Base-by-base conservation (phyloP, 1,284 basidiomycete species). In the Apiotrichum gamsii region DNA sequence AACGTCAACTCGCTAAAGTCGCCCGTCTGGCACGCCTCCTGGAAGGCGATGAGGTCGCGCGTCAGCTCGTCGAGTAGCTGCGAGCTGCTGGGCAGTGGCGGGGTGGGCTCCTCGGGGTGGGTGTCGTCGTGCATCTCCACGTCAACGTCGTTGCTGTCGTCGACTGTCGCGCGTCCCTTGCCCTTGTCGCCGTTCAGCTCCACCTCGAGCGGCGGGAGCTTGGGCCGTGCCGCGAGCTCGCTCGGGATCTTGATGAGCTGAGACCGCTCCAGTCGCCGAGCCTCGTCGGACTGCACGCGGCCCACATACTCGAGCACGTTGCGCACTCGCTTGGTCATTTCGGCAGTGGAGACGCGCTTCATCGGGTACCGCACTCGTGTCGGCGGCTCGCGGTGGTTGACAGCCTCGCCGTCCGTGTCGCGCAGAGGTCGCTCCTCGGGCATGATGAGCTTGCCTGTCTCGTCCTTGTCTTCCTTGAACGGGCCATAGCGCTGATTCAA, bases 271-370 rank as follows among this genome's bases (percentile, higher is more conserved):
- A 76, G 78, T 38, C 86, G 79, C 67, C 87, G 86, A 28, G 78
- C 75, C 40, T 85, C 85, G 57, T 80, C 83, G 1, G 81, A 81
- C 67, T 91, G 87, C 3, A 67, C 58, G 18, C 74, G 58, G 0
- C 71, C 70, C 15, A 78, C 88, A 82, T 90, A 97, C 63, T 97
- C 94, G 29, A 94, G 81, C 49, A 97, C 79, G 47, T 85, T 82
- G 37, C 90, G 79, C 18, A 95, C 90, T 18, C 94, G 82, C 74
- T 97, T 96, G 69, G 90, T 87, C 90, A 98, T 95, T 67, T 98
- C 94, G 16, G 83, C 85, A 20, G 94, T 83, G 58, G 91, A 95
- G 80, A 85, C 90, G 43, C 94, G 80, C 70, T 95, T 94, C 54
- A 82, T 81, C 0, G 94, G 94, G 83, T 90, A 98, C 60, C 88